A percentile compares a stretch with the other conserved stretches of the same genome.
Conservation (phyloP, 2,329 filamentous ascomycete species). For the Colletotrichum tabaci region DNA sequence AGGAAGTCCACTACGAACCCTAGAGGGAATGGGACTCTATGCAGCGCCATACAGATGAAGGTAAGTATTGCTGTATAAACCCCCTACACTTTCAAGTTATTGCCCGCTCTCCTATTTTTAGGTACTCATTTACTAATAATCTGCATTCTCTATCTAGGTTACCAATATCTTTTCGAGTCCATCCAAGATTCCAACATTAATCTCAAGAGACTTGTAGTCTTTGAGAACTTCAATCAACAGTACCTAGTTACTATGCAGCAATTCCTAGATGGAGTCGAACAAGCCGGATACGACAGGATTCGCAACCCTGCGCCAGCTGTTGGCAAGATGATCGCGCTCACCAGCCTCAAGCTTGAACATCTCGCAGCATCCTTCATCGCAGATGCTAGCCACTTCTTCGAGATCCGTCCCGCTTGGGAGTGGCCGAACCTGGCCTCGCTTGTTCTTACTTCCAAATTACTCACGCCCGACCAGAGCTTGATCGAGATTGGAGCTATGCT, state of each 20-base stretch:
- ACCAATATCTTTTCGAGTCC: constrained; percentile 25
- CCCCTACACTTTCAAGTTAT: not conserved
- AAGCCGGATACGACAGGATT: constrained; percentile 38
- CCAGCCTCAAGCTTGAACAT: constrained; percentile 47
- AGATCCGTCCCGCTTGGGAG: constrained; percentile 44
- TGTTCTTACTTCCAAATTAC: constrained; percentile 50
- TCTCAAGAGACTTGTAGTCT: constrained; percentile 47
- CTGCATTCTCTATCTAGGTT: not conserved
- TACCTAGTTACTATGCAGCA: constrained; percentile 45
- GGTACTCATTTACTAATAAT: constrained; percentile 1
- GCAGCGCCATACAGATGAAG: constrained; percentile 41
- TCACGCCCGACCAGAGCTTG: constrained; percentile 44
- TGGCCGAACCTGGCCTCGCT: constrained; percentile 52
- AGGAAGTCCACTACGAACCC: constrained; percentile 52
- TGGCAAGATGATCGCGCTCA: constrained; percentile 43
- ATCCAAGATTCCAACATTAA: constrained; percentile 24
- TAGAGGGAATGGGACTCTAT: constrained; percentile 49
- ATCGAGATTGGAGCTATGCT: constrained; percentile 46
- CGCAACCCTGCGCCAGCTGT: constrained; percentile 42
- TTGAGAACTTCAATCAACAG: constrained; percentile 53
- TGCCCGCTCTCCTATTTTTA: not conserved
- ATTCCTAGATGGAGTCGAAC: constrained; percentile 18
- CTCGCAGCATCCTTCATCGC: constrained; percentile 48
- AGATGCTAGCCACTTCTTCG: constrained; percentile 50
- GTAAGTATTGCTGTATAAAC: constrained; percentile 41